Conservation (phyloP, 352 stramenopile genomes). For the Pythium aquatile region DNA sequence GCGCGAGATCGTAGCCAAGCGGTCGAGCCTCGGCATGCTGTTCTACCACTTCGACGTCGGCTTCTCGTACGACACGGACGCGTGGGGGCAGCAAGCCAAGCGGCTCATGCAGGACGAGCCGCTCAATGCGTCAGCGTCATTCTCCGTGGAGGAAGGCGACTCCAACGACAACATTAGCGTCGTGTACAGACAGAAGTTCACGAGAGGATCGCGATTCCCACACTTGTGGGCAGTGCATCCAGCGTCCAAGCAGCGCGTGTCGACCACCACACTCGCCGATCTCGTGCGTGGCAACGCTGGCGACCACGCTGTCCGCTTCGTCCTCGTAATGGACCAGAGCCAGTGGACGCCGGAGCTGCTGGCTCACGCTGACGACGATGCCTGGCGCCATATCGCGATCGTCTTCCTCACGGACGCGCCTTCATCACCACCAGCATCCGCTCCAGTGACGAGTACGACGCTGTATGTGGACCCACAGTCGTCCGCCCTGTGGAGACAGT, state of each 20-base stretch:
- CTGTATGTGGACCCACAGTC: constrained; percentile 13
- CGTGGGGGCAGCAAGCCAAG: constrained; percentile 44
- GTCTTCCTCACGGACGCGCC: constrained; percentile 10
- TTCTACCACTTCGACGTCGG: constrained; percentile 89
- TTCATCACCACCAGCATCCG: neutral
- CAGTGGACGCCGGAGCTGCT: constrained; percentile 12
- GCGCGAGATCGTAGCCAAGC: constrained; percentile 49
- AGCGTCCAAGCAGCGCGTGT: constrained; percentile 30
- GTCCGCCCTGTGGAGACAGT: constrained; percentile 40
- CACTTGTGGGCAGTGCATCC: constrained; percentile 52
- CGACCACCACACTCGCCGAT: constrained; percentile 44
- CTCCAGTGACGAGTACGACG: neutral
- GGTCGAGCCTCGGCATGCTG: constrained; percentile 72
- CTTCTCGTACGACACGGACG: constrained; percentile 64
- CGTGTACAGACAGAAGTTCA: constrained; percentile 48
- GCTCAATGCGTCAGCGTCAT: constrained; percentile 51
- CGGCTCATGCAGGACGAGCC: constrained; percentile 60
- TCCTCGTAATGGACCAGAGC: constrained; percentile 47
- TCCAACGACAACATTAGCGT: constrained; percentile 21
- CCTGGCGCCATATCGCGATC: constrained; percentile 19
- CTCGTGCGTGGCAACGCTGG: constrained; percentile 21
- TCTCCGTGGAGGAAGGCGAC: constrained; percentile 22
- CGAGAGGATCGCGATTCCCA: constrained; percentile 59
- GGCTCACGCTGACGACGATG: neutral
- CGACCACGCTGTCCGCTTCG: constrained; percentile 41